A percentile compares a stretch with the other conserved stretches of the same genome.
Evolutionary conservation across 2,329 filamentous ascomycete genomes (phyloP).

Genomic region (Penicillium oxalicum): DNA sequence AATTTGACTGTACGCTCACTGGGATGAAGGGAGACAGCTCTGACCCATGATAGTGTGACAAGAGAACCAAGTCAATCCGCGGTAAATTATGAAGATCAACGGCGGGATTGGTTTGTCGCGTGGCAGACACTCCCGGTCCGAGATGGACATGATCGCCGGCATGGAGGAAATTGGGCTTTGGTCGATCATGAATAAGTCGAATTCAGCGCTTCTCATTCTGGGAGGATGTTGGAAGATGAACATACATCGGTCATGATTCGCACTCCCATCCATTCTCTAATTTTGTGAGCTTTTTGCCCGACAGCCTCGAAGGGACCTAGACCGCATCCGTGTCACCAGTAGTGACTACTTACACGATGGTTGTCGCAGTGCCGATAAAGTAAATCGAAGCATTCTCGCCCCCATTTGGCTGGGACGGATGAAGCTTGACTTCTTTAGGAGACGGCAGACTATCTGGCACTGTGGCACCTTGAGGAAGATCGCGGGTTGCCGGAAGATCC

Average conservation of each 20-base stretch:
- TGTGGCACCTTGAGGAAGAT: conserved; percentile 20
- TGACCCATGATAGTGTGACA: conserved; percentile 59
- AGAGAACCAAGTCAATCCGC: conserved; percentile 52
- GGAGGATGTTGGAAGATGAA: not conserved
- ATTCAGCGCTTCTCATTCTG: not conserved
- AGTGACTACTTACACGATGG: conserved; percentile 25
- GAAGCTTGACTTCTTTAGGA: conserved; percentile 41
- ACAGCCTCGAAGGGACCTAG: not conserved
- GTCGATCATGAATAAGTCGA: not conserved
- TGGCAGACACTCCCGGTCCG: conserved; percentile 55
- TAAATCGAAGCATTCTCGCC: conserved; percentile 34
- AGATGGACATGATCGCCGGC: conserved; percentile 62
- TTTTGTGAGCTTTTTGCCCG: conserved; percentile 4
- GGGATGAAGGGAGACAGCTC: not conserved
- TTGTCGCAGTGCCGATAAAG: conserved; percentile 39
- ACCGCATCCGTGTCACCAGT: too few relatives aligned
- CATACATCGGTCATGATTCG: conserved; percentile 37
- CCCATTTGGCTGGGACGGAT: conserved; percentile 31
- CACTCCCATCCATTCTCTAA: conserved; percentile 36
- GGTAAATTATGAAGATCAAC: conserved; percentile 57
- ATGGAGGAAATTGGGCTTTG: conserved; percentile 58
- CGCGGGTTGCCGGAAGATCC: conserved; percentile 36
- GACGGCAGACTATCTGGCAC: conserved; percentile 35
- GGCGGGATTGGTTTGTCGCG: conserved; percentile 53
- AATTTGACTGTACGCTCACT: too few relatives aligned